These are phyloP conservation scores for Jimgerdemannia flammicorona DNA, from an alignment of 192 early-diverging fungal species.

Conservation along the genomic window DNA sequence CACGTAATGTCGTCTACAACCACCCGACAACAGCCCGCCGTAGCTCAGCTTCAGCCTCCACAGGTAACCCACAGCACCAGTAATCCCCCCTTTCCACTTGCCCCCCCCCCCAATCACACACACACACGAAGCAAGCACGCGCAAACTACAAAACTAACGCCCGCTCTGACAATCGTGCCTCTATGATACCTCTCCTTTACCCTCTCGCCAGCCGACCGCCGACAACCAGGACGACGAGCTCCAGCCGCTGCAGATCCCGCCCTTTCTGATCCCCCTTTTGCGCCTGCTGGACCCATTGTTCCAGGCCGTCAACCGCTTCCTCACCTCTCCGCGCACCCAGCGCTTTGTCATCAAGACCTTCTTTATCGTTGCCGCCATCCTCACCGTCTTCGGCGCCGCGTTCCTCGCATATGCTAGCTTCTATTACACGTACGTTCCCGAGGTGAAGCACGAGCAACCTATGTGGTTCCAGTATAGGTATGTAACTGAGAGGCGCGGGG, in stretches of 20 bases:
- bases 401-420: constrained; percentile 34
- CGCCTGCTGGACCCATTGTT: constrained; percentile 36
- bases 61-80: too few species aligned
- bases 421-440: constrained; percentile 41
- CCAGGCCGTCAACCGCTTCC: constrained; percentile 21
- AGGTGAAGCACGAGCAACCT: constrained; percentile 35
- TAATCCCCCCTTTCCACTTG: too few species aligned
- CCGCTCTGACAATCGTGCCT: too few species aligned
- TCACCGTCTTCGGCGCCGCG: constrained; percentile 25
- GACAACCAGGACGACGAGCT: neutral
- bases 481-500: neutral
- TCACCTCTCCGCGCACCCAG: constrained; percentile 36
- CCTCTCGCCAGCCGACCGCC: neutral
- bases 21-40: too few species aligned
- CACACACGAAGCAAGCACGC: too few species aligned
- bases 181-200: too few species aligned
- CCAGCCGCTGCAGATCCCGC: neutral
- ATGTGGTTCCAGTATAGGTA: constrained; percentile 36
- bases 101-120: too few species aligned
- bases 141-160: too few species aligned
- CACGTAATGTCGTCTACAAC: too few species aligned
- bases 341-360: constrained; percentile 37
- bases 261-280: constrained; percentile 34
- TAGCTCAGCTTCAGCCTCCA: too few species aligned
- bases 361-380: constrained; percentile 18